phyloP scores from a whole-genome alignment of 2,329 filamentous ascomycete species.

The Cadophora sp. region DNA sequence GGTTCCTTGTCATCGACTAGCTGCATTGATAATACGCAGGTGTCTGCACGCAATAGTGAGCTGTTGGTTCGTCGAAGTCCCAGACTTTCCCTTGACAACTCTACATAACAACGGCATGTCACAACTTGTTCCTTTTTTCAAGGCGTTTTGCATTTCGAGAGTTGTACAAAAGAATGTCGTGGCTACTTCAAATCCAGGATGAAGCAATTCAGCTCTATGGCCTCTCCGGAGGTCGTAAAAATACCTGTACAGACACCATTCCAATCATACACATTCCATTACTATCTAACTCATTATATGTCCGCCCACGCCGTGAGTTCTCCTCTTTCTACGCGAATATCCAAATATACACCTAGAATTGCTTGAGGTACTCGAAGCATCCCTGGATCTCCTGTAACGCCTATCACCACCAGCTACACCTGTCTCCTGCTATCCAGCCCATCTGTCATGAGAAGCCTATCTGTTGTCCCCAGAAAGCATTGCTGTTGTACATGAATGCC shows the following conservation, averaged over 20 bases:
- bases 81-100: too few relatives aligned
- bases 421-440: background rate
- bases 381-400: slow-evolving; percentile 6
- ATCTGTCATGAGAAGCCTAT: too few relatives aligned
- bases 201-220: background rate
- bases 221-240: background rate
- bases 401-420: slow-evolving; percentile 2
- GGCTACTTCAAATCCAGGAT: background rate
- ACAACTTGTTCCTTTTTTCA: too few relatives aligned
- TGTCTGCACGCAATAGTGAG: too few relatives aligned
- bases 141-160: too few relatives aligned
- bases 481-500: slow-evolving; percentile 3
- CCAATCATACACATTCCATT: slow-evolving; percentile 19
- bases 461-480: slow-evolving; percentile 9
- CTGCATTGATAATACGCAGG: too few relatives aligned
- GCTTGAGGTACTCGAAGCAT: slow-evolving; percentile 11
- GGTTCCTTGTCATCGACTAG: too few relatives aligned
- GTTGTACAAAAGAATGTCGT: too few relatives aligned
- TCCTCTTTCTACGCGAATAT: slow-evolving; percentile 1
- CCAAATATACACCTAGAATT: slow-evolving; percentile 30
- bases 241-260: background rate
- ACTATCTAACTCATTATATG: slow-evolving; percentile 20
- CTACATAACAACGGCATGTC: too few relatives aligned
- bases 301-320: background rate
- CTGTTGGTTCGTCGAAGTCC: too few relatives aligned